phyloP scores from a whole-genome alignment of 2,329 filamentous ascomycete genomes.

The Beauveria caledonica region DNA sequence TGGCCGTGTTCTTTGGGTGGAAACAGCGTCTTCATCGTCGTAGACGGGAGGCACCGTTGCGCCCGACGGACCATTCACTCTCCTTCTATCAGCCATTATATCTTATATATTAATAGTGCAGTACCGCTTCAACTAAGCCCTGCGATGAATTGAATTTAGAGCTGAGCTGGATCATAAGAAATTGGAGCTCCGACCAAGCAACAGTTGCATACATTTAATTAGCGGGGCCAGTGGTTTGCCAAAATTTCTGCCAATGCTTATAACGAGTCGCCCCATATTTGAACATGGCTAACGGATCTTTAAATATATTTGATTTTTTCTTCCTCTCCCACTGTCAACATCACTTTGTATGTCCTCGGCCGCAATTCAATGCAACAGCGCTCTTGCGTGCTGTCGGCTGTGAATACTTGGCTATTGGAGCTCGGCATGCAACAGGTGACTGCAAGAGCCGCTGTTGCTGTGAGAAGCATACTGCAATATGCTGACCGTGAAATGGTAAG shows the following conservation, averaged over 20 bases:
- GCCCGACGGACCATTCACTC: conserved; percentile 80
- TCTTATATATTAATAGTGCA: not conserved
- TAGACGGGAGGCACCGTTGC: conserved; percentile 70
- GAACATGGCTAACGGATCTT: conserved; percentile 16
- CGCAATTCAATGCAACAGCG: not conserved
- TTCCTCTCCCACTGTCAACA: conserved; percentile 7
- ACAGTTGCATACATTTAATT: conserved; percentile 3
- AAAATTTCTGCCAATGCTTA: conserved; percentile 14
- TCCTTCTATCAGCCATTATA: conserved; percentile 71
- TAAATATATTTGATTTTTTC: conserved; percentile 9
- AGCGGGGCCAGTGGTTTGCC: conserved; percentile 13
- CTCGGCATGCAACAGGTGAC: not conserved
- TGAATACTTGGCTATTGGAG: not conserved
- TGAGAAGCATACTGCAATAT: not conserved
- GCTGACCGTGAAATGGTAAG: not conserved
- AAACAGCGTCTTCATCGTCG: conserved; percentile 37
- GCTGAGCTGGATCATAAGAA: not conserved
- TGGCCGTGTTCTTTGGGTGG: conserved; percentile 46
- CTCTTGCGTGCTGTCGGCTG: too few species aligned
- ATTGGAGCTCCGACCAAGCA: not conserved
- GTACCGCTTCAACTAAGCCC: not conserved
- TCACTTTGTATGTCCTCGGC: not conserved
- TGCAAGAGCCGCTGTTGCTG: not conserved
- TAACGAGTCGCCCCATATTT: conserved; percentile 13
- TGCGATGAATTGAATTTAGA: not conserved